Percentiles rank a stretch among this genome's conserved stretches.
Evolutionary conservation across 331 rosid genomes (phyloP).

Genomic region (Spiraea crenata): DNA sequence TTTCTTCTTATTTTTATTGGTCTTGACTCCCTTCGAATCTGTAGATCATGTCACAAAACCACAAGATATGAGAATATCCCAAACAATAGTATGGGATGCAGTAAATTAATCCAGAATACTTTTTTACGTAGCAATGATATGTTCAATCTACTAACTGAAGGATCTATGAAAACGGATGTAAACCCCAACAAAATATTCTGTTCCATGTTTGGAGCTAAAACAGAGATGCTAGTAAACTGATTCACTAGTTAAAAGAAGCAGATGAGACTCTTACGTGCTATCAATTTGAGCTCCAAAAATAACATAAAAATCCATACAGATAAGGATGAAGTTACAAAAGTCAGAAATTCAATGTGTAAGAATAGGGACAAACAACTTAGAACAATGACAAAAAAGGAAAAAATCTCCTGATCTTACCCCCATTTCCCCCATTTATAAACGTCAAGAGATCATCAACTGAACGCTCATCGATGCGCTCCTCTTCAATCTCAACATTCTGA

Average conservation of each 20-base stretch:
- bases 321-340: conserved; percentile 1
- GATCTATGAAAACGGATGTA: conserved; percentile 8
- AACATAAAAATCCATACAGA: conserved; percentile 1
- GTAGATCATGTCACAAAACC: conserved; percentile 31
- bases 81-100: neutral
- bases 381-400: neutral
- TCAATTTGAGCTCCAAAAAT: neutral
- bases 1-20: conserved; percentile 75
- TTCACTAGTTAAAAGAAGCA: conserved; percentile 1
- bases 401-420: conserved; percentile 39
- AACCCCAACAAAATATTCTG: neutral
- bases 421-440: conserved; percentile 74
- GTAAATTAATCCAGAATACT: neutral
- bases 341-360: neutral
- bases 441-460: conserved; percentile 90
- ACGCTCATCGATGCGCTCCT: conserved; percentile 75
- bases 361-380: conserved; percentile 9
- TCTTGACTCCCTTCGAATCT: conserved; percentile 61
- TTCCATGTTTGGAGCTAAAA: neutral
- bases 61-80: conserved; percentile 7
- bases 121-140: neutral
- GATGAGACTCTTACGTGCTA: neutral
- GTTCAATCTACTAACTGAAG: neutral
- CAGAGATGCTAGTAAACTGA: neutral
- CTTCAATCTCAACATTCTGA: conserved; percentile 73